Base-by-base conservation (phyloP, 2,329 filamentous ascomycete species). In the Fusarium graminum region DNA sequence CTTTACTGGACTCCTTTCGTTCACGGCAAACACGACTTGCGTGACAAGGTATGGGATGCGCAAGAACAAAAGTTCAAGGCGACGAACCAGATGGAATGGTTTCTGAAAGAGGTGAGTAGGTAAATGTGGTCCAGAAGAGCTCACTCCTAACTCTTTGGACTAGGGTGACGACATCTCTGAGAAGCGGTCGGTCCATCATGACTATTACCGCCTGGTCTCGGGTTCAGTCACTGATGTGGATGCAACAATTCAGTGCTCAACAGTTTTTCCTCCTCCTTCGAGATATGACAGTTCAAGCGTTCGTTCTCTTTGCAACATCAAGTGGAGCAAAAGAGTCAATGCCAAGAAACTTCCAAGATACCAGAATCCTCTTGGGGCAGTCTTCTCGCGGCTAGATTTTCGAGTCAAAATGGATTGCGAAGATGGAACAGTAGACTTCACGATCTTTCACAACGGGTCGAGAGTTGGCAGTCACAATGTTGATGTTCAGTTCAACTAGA, bases 71-170 rank as follows among this genome's bases (percentile, higher is more conserved):
- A 3, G 0, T 72, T 52, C 9, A 10, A 3, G 2, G 74, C 67
- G 0, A 0, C 1, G 0, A 49, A 70, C 14, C 75, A 78, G 25
- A 69, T 73, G 40, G 0, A 54, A 0, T 78, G 76, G 76, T 78
- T 77, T 29, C 41, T 77, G 2, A n/a, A 42, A 25, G 43, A 67
- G 49, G 71, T 74, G 54, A 28, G 45, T 9, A 4, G 6, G 7
- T 2, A 7, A 4, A 6, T 3, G 7, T 12, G 25, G 2, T 11
- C n/a, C 2, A 1, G 3, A 4, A 5, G 1, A 12, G 13, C 17
- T 54, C 11, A 56, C 22, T 28, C 3, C 11, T 49, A 4, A 41
- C 8, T 0, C 0, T 2, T 9, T 7, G 12, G 12, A 2, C 2
- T 4, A 70, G 69, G 64, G 71, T 6, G 54, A 73, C 3, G 13